Conservation (phyloP, 169 alveolate species). For the Plasmodium fragile region DNA sequence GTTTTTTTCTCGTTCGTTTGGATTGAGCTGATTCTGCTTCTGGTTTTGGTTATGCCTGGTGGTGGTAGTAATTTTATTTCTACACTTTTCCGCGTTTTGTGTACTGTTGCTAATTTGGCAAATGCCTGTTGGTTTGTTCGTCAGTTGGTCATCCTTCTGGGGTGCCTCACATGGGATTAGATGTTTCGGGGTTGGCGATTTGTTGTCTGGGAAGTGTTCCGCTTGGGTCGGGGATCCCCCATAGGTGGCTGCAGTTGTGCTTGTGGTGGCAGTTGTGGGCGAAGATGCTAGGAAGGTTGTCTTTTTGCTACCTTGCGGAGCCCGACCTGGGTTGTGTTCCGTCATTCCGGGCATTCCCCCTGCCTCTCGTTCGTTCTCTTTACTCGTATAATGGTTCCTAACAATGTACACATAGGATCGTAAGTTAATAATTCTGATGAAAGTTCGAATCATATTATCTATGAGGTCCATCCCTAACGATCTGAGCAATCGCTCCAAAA, state of each 20-base stretch:
- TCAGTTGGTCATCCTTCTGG: background rate
- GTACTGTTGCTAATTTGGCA: background rate
- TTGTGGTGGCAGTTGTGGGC: background rate
- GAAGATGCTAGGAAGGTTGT: background rate
- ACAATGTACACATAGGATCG: conserved; percentile 43
- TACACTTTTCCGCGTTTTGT: background rate
- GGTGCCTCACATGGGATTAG: background rate
- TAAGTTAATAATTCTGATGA: conserved; percentile 72
- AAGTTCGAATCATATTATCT: conserved; percentile 84
- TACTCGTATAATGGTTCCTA: conserved; percentile 13
- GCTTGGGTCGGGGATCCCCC: background rate
- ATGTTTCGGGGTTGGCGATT: too few species aligned
- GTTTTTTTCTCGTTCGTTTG: background rate
- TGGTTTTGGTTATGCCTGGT: background rate
- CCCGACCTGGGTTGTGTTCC: background rate
- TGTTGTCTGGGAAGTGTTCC: background rate
- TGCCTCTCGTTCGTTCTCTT: background rate
- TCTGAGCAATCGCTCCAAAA: conserved; percentile 90
- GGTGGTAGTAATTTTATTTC: background rate
- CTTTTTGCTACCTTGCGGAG: background rate
- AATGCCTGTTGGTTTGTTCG: background rate
- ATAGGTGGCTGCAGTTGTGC: background rate
- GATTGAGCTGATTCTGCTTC: background rate
- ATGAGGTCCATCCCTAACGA: conserved; percentile 91
- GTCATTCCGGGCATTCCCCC: background rate